Base-by-base conservation (phyloP, 352 stramenopile genomes). In the Elongisporangium prolatum region DNA sequence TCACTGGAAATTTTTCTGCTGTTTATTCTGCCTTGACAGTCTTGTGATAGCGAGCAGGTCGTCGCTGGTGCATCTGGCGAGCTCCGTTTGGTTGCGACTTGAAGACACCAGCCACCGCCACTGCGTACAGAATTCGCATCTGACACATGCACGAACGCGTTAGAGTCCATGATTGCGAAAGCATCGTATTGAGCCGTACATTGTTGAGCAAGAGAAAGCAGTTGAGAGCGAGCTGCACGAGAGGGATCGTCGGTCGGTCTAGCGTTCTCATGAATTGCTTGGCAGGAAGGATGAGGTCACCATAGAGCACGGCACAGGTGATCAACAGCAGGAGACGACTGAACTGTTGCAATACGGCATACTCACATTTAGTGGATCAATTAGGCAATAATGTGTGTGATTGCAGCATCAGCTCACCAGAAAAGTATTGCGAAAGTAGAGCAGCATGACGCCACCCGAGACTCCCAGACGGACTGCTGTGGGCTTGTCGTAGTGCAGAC, bases 391-490 rank as follows among this genome's bases (percentile, higher is more conserved):
- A 34, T 49, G 10, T 34, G 14, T 4, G 48, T 10, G 5, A 28
- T 13, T 14, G 28, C 28, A 40, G 28, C 28, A 40, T 5, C 28
- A 40, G 28, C 67, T 11, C 57, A 89, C 81, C 64, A 91, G 55
- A 14, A 59, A 64, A 25, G 71, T 77, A 52, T 68, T 89, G 60
- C 81, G 81, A 44, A 91, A 89, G 61, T 91, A 88, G 17, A 88
- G 48, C 48, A 89, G 54, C 22, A 71, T 52, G 4, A 57, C 60
- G 1, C 21, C 74, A 0, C 50, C 57, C 10, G 66, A 59, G 34
- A 67, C 77, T 0, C 57, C 68, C 11, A 85, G 54, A 3, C 81
- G 77, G 20, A 80, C 68, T 9, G 75, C 72, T 16, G 68, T 64
- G 0, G 79, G 68, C 49, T 89, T 89, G 0, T 89, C 66, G 49